Evolutionary conservation across 257 asterid species (phyloP).

Genomic region (Marsdenia floribunda): DNA sequence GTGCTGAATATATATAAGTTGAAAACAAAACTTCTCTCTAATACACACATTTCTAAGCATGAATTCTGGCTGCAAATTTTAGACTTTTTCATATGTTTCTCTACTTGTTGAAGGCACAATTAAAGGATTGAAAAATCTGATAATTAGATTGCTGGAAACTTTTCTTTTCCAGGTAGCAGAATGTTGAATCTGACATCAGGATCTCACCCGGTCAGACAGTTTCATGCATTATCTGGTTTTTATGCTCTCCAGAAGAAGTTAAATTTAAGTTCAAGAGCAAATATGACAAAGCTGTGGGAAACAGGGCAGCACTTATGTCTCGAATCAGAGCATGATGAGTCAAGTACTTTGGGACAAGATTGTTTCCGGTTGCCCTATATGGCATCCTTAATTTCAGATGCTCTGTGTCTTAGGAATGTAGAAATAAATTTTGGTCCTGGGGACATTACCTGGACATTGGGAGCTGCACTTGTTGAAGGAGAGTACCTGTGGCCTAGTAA

Average conservation of each 20-base stretch:
- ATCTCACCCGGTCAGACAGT: constrained; percentile 32
- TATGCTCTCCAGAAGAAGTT: constrained; percentile 50
- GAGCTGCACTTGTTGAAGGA: constrained; percentile 71
- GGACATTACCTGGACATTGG: constrained; percentile 77
- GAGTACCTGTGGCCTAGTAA: constrained; percentile 41
- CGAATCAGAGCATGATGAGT: constrained; percentile 29
- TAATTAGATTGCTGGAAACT: not conserved
- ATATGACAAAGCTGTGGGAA: constrained; percentile 46
- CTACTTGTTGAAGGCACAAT: not conserved
- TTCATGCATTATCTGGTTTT: constrained; percentile 75
- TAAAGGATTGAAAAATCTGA: not conserved
- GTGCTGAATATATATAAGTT: not conserved
- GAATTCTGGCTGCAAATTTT: not conserved
- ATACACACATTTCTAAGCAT: not conserved
- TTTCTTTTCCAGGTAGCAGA: constrained; percentile 43
- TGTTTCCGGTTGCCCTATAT: constrained; percentile 64
- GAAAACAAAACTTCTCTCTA: not conserved
- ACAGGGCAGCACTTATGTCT: constrained; percentile 48
- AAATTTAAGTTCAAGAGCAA: constrained; percentile 51
- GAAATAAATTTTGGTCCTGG: constrained; percentile 73
- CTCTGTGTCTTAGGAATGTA: constrained; percentile 53
- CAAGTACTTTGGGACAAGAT: constrained; percentile 29
- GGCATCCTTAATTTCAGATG: constrained; percentile 55
- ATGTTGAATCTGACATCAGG: constrained; percentile 38
- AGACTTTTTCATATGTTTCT: not conserved